A percentile compares a stretch with the other conserved stretches of the same genome.
phyloP scores from a whole-genome alignment of 768 basidiomycete genomes.

The Gymnopilus dilepis region DNA sequence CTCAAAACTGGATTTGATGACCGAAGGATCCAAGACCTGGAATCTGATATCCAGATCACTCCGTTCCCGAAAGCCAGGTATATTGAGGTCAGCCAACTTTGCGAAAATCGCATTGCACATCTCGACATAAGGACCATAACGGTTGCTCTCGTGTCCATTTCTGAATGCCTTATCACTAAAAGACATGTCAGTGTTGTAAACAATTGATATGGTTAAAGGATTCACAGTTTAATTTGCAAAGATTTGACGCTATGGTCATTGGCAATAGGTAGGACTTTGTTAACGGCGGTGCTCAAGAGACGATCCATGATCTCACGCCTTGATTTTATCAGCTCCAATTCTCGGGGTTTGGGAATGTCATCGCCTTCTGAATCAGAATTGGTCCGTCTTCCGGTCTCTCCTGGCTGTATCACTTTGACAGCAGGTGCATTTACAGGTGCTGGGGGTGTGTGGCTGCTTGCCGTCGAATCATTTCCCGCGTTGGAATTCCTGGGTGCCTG shows the following conservation, averaged over 20 bases:
- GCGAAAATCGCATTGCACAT: neutral
- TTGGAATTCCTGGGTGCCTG: too few species aligned
- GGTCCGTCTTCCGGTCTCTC: too few species aligned
- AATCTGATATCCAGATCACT: conserved; percentile 1
- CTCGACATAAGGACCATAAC: neutral
- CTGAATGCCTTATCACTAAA: neutral
- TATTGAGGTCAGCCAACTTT: neutral
- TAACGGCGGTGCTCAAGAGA: neutral
- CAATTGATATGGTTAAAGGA: neutral
- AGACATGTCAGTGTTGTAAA: neutral
- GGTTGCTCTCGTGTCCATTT: neutral
- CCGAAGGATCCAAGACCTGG: neutral
- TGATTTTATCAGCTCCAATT: neutral
- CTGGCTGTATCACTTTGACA: too few species aligned
- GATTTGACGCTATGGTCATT: neutral
- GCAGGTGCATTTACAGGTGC: too few species aligned
- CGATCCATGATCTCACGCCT: neutral
- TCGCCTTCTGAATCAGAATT: neutral
- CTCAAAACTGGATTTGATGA: neutral
- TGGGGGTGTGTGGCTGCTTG: too few species aligned
- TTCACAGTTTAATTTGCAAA: neutral
- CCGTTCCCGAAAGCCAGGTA: neutral
- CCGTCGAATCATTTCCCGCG: too few species aligned
- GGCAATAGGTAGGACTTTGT: neutral
- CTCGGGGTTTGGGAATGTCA: neutral